phyloP scores from a whole-genome alignment of 805 yeast genomes.

The Teunomyces atbi region DNA sequence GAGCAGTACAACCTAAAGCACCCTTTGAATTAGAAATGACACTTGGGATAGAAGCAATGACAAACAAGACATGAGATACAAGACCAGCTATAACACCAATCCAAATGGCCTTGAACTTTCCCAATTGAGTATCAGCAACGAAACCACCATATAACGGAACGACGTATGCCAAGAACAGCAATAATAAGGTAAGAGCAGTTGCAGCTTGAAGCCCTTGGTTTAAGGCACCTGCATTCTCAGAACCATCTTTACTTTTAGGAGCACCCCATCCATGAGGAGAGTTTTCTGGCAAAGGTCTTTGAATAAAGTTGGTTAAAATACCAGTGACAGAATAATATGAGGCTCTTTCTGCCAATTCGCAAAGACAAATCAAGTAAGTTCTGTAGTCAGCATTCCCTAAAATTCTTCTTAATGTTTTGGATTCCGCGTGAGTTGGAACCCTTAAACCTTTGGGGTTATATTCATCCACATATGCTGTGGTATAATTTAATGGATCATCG shows the following conservation, averaged over 20 bases:
- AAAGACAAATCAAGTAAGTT: constrained; percentile 46
- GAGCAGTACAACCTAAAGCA: constrained; percentile 37
- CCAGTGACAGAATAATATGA: constrained; percentile 50
- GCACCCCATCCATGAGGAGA: constrained; percentile 48
- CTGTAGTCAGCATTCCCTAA: constrained; percentile 49
- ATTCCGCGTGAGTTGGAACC: constrained; percentile 29
- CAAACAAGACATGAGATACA: constrained; percentile 46
- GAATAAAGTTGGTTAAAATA: constrained; percentile 47
- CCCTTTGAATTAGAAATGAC: constrained; percentile 32
- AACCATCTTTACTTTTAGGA: constrained; percentile 21
- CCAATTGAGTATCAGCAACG: constrained; percentile 48
- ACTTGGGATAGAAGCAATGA: constrained; percentile 47
- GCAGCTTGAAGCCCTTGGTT: constrained; percentile 45
- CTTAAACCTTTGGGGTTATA: constrained; percentile 38
- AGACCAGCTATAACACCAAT: constrained; percentile 48
- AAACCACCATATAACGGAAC: constrained; percentile 54
- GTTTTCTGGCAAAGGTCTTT: constrained; percentile 50
- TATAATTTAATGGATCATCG: constrained; percentile 17
- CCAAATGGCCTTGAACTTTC: constrained; percentile 50
- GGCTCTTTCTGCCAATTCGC: constrained; percentile 55
- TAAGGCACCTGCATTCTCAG: constrained; percentile 51
- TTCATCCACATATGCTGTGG: constrained; percentile 27
- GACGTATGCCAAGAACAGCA: constrained; percentile 49
- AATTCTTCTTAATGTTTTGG: constrained; percentile 27
- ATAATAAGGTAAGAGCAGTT: constrained; percentile 45